Percentiles rank a stretch among this genome's conserved stretches.
phyloP scores from a whole-genome alignment of 352 stramenopile genomes.

The Lagenidium giganteum region DNA sequence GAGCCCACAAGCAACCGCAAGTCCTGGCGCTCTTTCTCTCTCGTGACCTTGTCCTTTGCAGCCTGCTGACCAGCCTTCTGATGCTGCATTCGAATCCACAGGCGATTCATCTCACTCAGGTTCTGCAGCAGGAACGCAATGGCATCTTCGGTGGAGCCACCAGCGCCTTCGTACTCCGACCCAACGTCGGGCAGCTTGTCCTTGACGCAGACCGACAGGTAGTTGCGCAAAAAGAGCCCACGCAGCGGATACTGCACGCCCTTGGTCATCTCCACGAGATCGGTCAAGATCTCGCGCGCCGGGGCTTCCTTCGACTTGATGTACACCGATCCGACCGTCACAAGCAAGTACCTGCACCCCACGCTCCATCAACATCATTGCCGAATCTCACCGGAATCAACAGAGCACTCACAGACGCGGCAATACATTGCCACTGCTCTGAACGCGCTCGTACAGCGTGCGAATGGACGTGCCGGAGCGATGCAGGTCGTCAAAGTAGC shows the following conservation, averaged over 20 bases:
- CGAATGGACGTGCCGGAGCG: constrained; percentile 78
- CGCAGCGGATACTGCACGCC: constrained; percentile 98
- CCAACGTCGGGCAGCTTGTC: constrained; percentile 93
- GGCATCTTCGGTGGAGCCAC: constrained; percentile 80
- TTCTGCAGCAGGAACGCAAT: constrained; percentile 97
- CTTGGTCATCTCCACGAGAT: constrained; percentile 98
- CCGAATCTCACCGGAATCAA: background rate
- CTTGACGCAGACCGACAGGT: constrained; percentile 89
- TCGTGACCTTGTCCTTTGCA: constrained; percentile 73
- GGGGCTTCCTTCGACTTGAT: constrained; percentile 83
- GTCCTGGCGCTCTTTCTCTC: constrained; percentile 89
- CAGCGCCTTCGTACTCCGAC: constrained; percentile 63
- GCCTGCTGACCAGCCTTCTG: constrained; percentile 47
- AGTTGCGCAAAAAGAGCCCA: constrained; percentile 98
- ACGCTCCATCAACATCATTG: background rate
- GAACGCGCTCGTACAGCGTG: constrained; percentile 93
- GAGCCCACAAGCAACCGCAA: constrained; percentile 96
- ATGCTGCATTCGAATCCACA: constrained; percentile 99
- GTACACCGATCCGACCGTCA: constrained; percentile 95
- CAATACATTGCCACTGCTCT: constrained; percentile 95
- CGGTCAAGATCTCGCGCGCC: constrained; percentile 91
- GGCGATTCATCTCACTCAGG: constrained; percentile 96
- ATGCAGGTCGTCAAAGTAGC: constrained; percentile 88
- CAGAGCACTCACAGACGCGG: constrained; percentile 73
- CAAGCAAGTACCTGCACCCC: constrained; percentile 86